These are phyloP conservation scores for Epichloe sp. DNA, from an alignment of 2,329 filamentous ascomycete genomes.

Conservation along the genomic window DNA sequence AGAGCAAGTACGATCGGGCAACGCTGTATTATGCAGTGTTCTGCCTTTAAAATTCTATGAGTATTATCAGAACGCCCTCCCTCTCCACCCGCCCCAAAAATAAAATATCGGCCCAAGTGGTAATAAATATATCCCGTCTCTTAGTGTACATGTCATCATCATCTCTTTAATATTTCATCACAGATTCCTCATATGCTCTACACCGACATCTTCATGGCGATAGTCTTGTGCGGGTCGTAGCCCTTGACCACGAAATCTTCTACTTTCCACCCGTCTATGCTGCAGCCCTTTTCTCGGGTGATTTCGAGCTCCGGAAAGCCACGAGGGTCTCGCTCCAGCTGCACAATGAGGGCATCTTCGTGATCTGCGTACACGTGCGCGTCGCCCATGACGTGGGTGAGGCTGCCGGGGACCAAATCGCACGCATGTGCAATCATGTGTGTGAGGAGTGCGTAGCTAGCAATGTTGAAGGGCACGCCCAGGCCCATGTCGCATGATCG, in stretches of 20 bases:
- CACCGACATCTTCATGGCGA: conserved; percentile 99
- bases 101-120: too few species aligned
- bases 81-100: too few species aligned
- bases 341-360: conserved; percentile 69
- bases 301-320: conserved; percentile 73
- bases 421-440: conserved; percentile 90
- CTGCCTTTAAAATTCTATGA: neutral
- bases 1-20: neutral
- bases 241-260: conserved; percentile 81
- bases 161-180: neutral
- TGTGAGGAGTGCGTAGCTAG: conserved; percentile 81
- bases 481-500: conserved; percentile 94
- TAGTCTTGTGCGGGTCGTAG: conserved; percentile 81
- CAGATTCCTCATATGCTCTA: conserved; percentile 18
- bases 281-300: conserved; percentile 50
- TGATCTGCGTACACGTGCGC: conserved; percentile 96
- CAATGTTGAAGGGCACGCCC: conserved; percentile 96
- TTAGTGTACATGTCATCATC: neutral
- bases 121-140: too few species aligned
- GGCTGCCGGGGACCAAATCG: conserved; percentile 68
- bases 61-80: neutral
- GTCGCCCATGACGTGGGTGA: conserved; percentile 95
- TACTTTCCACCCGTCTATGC: conserved; percentile 78
- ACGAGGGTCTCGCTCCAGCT: conserved; percentile 67
- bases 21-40: neutral